phyloP scores from a whole-genome alignment of 768 basidiomycete species.

The Grammothele lineata region DNA sequence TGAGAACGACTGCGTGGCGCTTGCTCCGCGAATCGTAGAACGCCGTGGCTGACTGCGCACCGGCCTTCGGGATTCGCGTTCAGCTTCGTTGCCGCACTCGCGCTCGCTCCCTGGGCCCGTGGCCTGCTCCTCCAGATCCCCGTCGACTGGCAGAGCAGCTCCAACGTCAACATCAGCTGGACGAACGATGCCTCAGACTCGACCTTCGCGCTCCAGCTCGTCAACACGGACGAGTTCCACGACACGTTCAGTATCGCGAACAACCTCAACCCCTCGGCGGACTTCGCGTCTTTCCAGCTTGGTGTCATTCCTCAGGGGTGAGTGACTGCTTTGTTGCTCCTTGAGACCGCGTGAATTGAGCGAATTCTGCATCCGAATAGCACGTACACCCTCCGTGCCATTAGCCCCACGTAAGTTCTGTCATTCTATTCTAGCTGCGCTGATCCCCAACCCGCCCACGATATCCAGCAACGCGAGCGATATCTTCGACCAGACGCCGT shows the following conservation, averaged over 20 bases:
- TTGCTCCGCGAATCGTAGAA: not conserved
- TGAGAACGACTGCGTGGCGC: constrained; percentile 23
- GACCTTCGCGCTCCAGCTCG: constrained; percentile 40
- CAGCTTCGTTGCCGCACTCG: constrained; percentile 42
- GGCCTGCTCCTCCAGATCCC: constrained; percentile 33
- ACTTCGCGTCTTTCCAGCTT: constrained; percentile 34
- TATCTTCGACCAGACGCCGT: constrained; percentile 34
- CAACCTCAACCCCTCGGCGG: constrained; percentile 39
- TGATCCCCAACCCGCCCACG: not conserved
- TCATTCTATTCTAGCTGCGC: not conserved
- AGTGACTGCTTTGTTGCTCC: constrained; percentile 14
- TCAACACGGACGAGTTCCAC: constrained; percentile 44
- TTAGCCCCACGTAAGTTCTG: constrained; percentile 34
- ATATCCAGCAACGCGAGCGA: constrained; percentile 39
- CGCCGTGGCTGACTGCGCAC: not conserved
- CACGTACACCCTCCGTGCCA: constrained; percentile 46
- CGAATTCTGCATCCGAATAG: not conserved
- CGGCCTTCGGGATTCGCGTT: not conserved
- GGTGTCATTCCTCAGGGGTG: constrained; percentile 48
- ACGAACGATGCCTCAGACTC: constrained; percentile 38
- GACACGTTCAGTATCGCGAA: constrained; percentile 50
- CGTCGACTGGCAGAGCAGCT: constrained; percentile 28
- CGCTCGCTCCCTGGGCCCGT: constrained; percentile 43
- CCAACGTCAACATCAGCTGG: constrained; percentile 44
- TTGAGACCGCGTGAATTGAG: too few species aligned